Conservation (phyloP, 1,284 basidiomycete species). For the Leccinum variabile region DNA sequence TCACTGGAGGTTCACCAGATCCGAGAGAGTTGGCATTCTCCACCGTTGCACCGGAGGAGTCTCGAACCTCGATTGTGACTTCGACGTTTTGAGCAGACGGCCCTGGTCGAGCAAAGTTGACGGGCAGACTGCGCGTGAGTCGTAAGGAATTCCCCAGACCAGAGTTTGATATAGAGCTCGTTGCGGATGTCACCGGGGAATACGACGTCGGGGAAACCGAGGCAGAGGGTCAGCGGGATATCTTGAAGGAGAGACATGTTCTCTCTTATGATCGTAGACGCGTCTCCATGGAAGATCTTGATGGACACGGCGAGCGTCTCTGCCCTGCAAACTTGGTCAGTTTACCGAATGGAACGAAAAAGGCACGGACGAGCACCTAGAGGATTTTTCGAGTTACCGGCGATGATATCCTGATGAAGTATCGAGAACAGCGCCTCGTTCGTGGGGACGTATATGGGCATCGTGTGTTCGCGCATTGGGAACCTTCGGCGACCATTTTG, state of each 20-base stretch:
- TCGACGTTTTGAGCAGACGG: conserved; percentile 74
- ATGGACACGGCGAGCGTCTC: conserved; percentile 88
- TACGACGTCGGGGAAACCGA: conserved; percentile 97
- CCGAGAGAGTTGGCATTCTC: conserved; percentile 82
- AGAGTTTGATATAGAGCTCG: conserved; percentile 93
- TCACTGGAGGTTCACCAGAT: conserved; percentile 78
- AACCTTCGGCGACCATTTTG: conserved; percentile 62
- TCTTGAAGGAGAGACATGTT: conserved; percentile 87
- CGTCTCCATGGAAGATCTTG: conserved; percentile 86
- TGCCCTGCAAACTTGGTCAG: conserved; percentile 50
- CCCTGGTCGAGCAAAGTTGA: conserved; percentile 58
- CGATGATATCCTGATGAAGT: conserved; percentile 94
- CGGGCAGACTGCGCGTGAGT: conserved; percentile 48
- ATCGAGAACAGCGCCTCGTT: conserved; percentile 90
- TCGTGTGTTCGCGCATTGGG: conserved; percentile 72
- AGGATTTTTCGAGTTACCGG: conserved; percentile 78
- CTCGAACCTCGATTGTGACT: conserved; percentile 87
- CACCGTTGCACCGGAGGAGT: conserved; percentile 69
- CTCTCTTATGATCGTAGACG: conserved; percentile 73
- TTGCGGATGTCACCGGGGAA: conserved; percentile 92
- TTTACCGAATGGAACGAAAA: neutral
- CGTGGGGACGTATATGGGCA: conserved; percentile 86
- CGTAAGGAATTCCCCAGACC: conserved; percentile 81
- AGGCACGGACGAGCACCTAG: conserved; percentile 53
- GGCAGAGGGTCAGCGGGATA: conserved; percentile 77